Conservation (phyloP, 139 green algal species). For the Tetradesmus obliquus region DNA sequence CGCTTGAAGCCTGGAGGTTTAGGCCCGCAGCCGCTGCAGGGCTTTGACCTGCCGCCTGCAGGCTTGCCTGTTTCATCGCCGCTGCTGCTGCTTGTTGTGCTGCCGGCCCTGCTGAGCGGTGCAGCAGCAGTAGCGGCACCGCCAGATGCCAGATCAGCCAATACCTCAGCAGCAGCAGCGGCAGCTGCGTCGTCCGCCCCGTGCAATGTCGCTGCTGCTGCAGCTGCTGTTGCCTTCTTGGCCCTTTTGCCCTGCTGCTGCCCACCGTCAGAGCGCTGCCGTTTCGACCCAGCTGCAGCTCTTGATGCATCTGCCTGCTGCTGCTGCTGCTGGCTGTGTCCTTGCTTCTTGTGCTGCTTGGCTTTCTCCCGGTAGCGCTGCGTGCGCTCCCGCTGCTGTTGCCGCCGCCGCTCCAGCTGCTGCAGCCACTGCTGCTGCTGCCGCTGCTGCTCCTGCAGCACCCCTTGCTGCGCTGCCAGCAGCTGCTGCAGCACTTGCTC, state of each 20-base stretch:
- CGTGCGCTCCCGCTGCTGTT: not conserved
- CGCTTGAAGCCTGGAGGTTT: not conserved
- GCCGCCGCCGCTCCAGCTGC: constrained; percentile 6
- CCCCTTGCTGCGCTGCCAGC: not conserved
- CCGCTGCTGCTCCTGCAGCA: constrained; percentile 16
- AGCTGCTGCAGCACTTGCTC: not conserved
- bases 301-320: not conserved
- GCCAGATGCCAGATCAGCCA: not conserved
- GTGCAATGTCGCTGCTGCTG: not conserved
- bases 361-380: not conserved
- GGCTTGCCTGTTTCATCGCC: not conserved
- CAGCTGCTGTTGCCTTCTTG: not conserved
- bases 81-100: not conserved
- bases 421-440: constrained; percentile 6
- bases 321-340: not conserved
- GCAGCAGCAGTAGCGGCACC: not conserved
- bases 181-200: not conserved
- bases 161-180: not conserved
- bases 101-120: constrained; percentile 3
- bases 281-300: not conserved
- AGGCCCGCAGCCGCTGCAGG: not conserved
- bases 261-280: not conserved
- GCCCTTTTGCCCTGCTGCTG: not conserved
- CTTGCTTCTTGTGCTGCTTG: not conserved
- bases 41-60: not conserved